A percentile compares a stretch with the other conserved stretches of the same genome.
Conservation (phyloP, 331 rosid genomes). For the Quercus lobata region DNA sequence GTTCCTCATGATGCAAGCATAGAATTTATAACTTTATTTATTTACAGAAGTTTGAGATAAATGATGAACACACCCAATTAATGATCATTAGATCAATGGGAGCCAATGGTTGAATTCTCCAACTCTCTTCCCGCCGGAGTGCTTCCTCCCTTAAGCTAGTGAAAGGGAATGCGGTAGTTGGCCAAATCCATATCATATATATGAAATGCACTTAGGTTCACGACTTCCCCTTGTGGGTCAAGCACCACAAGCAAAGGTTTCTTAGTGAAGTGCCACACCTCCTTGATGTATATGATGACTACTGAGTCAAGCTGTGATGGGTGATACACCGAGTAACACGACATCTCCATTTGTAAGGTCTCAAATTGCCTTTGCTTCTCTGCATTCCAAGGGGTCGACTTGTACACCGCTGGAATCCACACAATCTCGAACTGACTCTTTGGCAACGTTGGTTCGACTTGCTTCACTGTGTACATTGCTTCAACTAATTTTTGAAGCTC, state of each 20-base stretch:
- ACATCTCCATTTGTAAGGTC: conserved; percentile 31
- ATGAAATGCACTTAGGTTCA: conserved; percentile 32
- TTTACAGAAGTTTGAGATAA: not conserved
- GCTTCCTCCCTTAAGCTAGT: conserved; percentile 18
- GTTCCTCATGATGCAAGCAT: too few relatives aligned
- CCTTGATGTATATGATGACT: conserved; percentile 6
- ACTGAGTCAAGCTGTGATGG: conserved; percentile 12
- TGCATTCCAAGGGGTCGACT: conserved; percentile 15
- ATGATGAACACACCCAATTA: conserved; percentile 15
- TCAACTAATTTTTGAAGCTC: conserved; percentile 36
- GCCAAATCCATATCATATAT: conserved; percentile 34
- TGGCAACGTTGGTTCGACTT: conserved; percentile 13
- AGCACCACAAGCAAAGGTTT: conserved; percentile 27
- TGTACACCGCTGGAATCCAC: conserved; percentile 55
- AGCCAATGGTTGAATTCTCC: conserved; percentile 18
- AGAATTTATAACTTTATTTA: too few relatives aligned
- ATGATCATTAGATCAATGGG: conserved; percentile 15
- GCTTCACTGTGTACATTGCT: conserved; percentile 47
- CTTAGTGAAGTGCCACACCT: too few relatives aligned
- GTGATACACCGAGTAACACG: conserved; percentile 29
- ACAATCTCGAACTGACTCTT: conserved; percentile 50
- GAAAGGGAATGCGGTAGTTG: conserved; percentile 30
- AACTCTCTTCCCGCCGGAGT: conserved; percentile 18
- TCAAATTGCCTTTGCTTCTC: conserved; percentile 25
- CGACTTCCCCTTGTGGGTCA: conserved; percentile 25